These are phyloP conservation scores for Fusarium sarcochroum DNA, from an alignment of 2,329 filamentous ascomycete species.

Conservation along the genomic window DNA sequence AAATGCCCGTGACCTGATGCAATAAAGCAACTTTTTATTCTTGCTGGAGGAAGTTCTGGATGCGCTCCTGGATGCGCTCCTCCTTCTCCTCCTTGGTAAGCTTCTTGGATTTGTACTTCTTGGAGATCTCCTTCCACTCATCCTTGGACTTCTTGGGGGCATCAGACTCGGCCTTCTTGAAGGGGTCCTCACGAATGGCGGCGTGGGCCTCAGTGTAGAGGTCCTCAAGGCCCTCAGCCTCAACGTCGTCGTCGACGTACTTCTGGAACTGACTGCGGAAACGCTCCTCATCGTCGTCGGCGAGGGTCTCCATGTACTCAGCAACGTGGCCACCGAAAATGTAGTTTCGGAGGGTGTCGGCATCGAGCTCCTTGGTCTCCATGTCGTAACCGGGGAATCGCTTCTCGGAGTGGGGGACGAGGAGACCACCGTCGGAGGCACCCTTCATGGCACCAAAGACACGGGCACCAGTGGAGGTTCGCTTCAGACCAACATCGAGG, in stretches of 20 bases:
- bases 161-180: slow-evolving; percentile 86
- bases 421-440: slow-evolving; percentile 97
- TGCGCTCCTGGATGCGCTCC: slow-evolving; percentile 89
- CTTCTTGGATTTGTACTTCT: slow-evolving; percentile 87
- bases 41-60: slow-evolving; percentile 80
- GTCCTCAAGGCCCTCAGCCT: slow-evolving; percentile 97
- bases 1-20: slow-evolving; percentile 45
- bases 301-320: slow-evolving; percentile 99
- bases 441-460: slow-evolving; percentile 99
- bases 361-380: slow-evolving; percentile 97
- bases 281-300: slow-evolving; percentile 99
- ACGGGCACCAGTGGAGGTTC: slow-evolving; percentile 98
- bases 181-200: slow-evolving; percentile 97
- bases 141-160: slow-evolving; percentile 96
- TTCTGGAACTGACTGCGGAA: slow-evolving; percentile 98
- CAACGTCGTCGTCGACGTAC: slow-evolving; percentile 97
- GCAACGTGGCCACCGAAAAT: slow-evolving; percentile 98
- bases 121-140: slow-evolving; percentile 94
- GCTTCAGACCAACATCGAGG: slow-evolving; percentile 97
- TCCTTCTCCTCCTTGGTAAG: slow-evolving; percentile 87
- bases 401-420: slow-evolving; percentile 98
- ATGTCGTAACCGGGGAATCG: slow-evolving; percentile 99
- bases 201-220: slow-evolving; percentile 95
- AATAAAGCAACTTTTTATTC: slow-evolving; percentile 53
- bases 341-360: slow-evolving; percentile 98